Percentiles rank a stretch among this genome's conserved stretches.
These are phyloP conservation scores for Alternaria hordeiaustralica DNA, from an alignment of 2,329 filamentous ascomycete species.

Conservation along the genomic window DNA sequence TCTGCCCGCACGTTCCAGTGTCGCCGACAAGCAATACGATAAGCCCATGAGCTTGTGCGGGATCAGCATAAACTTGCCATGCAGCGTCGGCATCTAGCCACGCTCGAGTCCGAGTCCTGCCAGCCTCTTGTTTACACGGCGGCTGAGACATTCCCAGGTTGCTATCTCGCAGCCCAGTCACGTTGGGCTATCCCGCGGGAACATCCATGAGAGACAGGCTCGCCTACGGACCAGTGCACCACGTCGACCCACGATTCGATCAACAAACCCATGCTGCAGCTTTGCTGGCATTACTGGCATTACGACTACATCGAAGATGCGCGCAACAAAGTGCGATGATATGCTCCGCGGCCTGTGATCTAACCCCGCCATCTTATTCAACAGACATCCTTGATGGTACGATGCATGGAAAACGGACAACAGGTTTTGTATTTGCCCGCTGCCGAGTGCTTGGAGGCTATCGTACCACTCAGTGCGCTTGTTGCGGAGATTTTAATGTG, in stretches of 20 bases:
- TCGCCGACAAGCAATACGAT: slow-evolving; percentile 10
- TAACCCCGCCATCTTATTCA: background rate
- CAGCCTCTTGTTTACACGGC: slow-evolving; percentile 11
- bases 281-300: background rate
- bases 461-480: background rate
- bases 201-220: slow-evolving; percentile 8
- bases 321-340: background rate
- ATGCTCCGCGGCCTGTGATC: background rate
- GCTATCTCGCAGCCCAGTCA: slow-evolving; percentile 6
- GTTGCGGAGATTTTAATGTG: background rate
- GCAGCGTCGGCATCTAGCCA: background rate
- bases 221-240: background rate
- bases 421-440: background rate
- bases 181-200: background rate
- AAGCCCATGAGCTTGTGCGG: slow-evolving; percentile 2
- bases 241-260: slow-evolving; percentile 1
- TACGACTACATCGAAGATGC: slow-evolving; percentile 1
- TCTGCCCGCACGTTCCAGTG: slow-evolving; percentile 6
- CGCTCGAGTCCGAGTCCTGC: background rate
- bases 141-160: slow-evolving; percentile 1
- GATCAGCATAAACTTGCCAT: slow-evolving; percentile 3
- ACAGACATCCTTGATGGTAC: background rate
- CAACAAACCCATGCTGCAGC: background rate
- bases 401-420: background rate
- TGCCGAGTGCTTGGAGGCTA: background rate